Evolutionary conservation across 352 stramenopile species (phyloP).

Genomic region (Phytophthora hibernalis): DNA sequence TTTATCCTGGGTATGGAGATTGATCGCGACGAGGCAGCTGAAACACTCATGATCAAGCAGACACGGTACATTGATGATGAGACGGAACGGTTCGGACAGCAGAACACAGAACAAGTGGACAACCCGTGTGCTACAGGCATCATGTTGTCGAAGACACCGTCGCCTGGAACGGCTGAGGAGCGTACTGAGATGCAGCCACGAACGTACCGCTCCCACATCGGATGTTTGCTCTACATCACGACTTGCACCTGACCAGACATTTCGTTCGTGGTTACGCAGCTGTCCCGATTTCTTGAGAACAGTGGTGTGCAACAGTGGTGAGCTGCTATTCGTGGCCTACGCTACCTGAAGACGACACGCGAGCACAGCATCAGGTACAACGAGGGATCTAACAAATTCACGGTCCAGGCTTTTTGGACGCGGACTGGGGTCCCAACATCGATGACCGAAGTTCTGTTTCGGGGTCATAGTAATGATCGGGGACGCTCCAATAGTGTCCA

Average conservation of each 20-base stretch:
- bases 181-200: not conserved
- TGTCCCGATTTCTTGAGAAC: not conserved
- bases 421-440: not conserved
- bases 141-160: constrained; percentile 6
- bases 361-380: not conserved
- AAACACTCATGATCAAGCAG: constrained; percentile 12
- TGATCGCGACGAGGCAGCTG: constrained; percentile 1
- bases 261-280: not conserved
- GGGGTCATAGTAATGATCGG: not conserved
- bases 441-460: constrained; percentile 1
- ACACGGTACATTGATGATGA: constrained; percentile 7
- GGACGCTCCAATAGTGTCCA: not conserved
- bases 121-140: not conserved
- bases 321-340: constrained; percentile 1
- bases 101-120: constrained; percentile 2
- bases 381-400: no score
- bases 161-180: not conserved
- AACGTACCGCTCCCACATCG: not conserved
- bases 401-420: not conserved
- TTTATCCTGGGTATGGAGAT: constrained; percentile 26
- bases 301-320: not conserved
- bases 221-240: constrained; percentile 1
- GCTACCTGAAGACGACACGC: constrained; percentile 2
- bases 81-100: not conserved
- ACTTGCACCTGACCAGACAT: not conserved